Evolutionary conservation across 106 monocot species (phyloP).

Genomic region (Dendrobium officinale): DNA sequence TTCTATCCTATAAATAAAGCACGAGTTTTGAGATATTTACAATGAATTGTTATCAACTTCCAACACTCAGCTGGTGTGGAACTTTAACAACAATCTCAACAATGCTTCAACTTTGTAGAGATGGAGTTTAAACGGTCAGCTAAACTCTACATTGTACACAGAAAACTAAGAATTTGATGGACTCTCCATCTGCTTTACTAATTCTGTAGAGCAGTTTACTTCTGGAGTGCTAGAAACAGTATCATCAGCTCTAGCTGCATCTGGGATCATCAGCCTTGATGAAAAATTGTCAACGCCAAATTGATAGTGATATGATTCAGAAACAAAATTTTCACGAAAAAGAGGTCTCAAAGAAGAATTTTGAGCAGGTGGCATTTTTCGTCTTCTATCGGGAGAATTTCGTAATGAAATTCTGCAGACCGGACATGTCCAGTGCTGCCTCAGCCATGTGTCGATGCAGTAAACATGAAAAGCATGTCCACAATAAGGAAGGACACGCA

Average conservation of each 20-base stretch:
- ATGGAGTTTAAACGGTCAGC: not conserved
- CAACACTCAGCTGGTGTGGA: too few species aligned
- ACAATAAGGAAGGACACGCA: constrained; percentile 70
- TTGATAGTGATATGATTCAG: not conserved
- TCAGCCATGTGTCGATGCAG: constrained; percentile 85
- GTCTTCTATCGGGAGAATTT: constrained; percentile 46
- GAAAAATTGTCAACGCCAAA: not conserved
- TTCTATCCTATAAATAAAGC: too few species aligned
- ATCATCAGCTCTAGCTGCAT: not conserved
- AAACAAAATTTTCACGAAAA: not conserved
- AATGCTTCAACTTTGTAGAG: not conserved
- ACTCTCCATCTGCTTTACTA: not conserved
- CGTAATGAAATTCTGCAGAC: constrained; percentile 74
- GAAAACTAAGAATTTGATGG: not conserved
- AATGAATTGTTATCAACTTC: too few species aligned
- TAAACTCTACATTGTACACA: not conserved
- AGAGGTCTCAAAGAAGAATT: constrained; percentile 9
- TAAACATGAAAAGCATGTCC: constrained; percentile 58
- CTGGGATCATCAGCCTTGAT: not conserved
- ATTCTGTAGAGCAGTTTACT: not conserved
- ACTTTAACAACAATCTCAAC: not conserved
- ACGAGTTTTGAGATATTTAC: too few species aligned
- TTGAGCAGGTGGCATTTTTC: constrained; percentile 27
- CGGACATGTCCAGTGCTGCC: constrained; percentile 76
- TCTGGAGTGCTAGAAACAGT: not conserved